Percentiles rank a stretch among this genome's conserved stretches.
Evolutionary conservation across 108 stramenopile genomes (phyloP).

Genomic region (Cyclotella sp.): DNA sequence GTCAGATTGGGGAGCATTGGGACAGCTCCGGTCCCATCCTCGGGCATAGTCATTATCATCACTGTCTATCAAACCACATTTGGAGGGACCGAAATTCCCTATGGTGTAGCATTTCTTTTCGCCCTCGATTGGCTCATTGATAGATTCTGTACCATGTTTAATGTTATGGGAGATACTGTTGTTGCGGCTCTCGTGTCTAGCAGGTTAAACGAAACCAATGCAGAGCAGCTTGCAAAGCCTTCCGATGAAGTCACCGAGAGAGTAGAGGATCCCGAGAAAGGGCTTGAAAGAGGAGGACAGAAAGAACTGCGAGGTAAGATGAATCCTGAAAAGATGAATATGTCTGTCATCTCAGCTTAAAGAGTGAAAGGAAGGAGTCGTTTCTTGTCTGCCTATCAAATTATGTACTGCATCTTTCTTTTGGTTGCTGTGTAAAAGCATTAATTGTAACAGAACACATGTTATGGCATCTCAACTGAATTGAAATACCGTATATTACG

Average conservation of each 20-base stretch:
- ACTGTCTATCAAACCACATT: background rate
- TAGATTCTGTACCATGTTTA: constrained; percentile 10
- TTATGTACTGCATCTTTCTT: no score
- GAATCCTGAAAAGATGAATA: background rate
- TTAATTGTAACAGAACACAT: no score
- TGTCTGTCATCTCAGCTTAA: background rate
- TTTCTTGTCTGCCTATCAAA: no score
- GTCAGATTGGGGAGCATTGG: constrained; percentile 44
- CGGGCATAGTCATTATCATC: constrained; percentile 31
- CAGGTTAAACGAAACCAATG: background rate
- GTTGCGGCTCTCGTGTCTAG: constrained; percentile 12
- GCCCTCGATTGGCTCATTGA: constrained; percentile 27
- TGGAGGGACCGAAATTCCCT: background rate
- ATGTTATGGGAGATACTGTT: constrained; percentile 14
- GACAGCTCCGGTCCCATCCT: constrained; percentile 47
- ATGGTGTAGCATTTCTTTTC: constrained; percentile 23
- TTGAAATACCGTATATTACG: no score
- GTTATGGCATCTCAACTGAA: no score
- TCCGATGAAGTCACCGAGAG: no score
- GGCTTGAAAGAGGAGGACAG: background rate
- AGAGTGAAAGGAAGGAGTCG: no score
- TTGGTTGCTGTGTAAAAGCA: no score
- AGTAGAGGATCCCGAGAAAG: background rate
- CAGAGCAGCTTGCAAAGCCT: background rate
- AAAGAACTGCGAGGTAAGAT: background rate